Evolutionary conservation across 2,329 filamentous ascomycete species (phyloP), one percentile per base, ranked within the genome.

Genomic region (Kalmusia sp.): DNA sequence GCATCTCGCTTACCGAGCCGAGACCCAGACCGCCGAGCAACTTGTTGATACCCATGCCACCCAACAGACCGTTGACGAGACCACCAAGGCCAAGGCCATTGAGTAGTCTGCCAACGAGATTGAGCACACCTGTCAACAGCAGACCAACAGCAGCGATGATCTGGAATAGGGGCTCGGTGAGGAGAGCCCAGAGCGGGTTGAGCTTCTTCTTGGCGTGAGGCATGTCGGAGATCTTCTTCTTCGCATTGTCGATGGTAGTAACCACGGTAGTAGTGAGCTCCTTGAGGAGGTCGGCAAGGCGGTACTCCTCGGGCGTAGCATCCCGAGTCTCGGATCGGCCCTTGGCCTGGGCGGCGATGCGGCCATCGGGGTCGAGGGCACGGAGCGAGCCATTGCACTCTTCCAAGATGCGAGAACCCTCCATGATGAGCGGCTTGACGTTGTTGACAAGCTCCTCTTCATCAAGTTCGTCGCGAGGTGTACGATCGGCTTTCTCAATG

Each of bases 201-300:
- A 54, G 83, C 80, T 93, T 88, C 83, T 96, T 93, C 88, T 96
- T 96, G 37, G 92, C 93, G 63, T 96, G 90, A 5, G 93, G 92
- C 90, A 96, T 95, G 69, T 91, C 90, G 68, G 90, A 87, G 56
- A 96, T 90, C 80, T 91, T 90, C 79, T 89, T 90, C 85, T 93
- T 95, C 22, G 90, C 90, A 59, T 89, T 87, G 69, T 97, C 92
- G 63, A 97, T 93, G 21, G 88, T 91, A 66, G 88, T 87, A 40
- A 90, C 88, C 19, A 97, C 90, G 22, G 86, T 88, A 17, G 88
- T 88, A 0, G 92, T 93, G 54, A 96, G 82, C 77, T 92, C 91
- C 80, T 96, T 96, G 63, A 96, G 84, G 8, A 88, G 79, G 52
- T 96, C 92, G 4, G 93, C 92, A 14, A 96, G 86, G 55, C 87